Base-by-base conservation (phyloP, 2,329 filamentous ascomycete species). In the Phoma sp. region DNA sequence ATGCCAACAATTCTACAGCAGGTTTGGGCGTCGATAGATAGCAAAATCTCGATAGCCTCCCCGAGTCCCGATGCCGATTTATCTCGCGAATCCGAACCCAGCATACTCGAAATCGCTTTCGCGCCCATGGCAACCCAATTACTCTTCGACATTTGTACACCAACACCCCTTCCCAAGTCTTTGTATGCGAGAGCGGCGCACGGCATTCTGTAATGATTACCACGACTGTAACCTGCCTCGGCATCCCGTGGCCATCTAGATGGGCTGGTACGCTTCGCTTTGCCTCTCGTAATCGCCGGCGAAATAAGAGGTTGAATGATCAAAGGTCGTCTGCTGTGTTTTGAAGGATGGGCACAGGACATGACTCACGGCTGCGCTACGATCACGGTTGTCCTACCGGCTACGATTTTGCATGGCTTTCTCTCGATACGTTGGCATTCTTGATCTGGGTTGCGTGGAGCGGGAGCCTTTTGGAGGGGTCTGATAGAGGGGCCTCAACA, bases 1-100 rank as follows among this genome's bases (percentile, higher is more conserved):
- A 65, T 71, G 61, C 71, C 55, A 74, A 70, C 68, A 84, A 82
- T 78, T 78, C 81, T 85, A 81, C 86, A 90, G 83, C 90, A 96
- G 92, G 89, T 96, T 96, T 88, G 91, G 92, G 83, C 90, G 92
- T 82, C 91, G 92, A 90, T 96, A 92, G 66, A 67, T 70, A 66
- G 67, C 63, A 52, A 58, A 54, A 60, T 51, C 63, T 71, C 65
- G 65, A 66, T 60, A 69, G 68, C 66, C 71, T 62, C 66, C 68
- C 60, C 66, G 67, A 72, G 61, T 64, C 51, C 61, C 64, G 62
- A 69, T 60, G 55, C 58, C 65, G 64, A 73, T 65, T 61, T 61
- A 67, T 46, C 61, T 61, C 66, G 64, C 69, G 64, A 68, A 56
- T 57, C 62, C 61, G 52, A 59, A 57, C 61, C 53, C 61, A 61